Percentiles rank a stretch among this genome's conserved stretches.
These are phyloP conservation scores for Lecanicillium sp. DNA, from an alignment of 2,329 filamentous ascomycete species.

Conservation along the genomic window DNA sequence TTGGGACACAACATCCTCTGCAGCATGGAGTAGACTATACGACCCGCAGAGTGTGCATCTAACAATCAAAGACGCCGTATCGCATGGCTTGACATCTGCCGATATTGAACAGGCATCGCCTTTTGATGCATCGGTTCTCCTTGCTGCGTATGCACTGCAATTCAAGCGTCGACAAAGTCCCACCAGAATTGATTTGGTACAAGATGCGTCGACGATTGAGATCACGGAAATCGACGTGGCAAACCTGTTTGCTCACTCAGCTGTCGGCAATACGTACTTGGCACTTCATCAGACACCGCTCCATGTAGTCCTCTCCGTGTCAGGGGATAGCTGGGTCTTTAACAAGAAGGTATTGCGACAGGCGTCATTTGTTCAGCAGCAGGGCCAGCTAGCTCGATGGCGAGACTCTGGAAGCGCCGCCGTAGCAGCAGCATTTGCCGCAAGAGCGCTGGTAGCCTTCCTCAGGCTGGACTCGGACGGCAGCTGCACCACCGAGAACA, in stretches of 20 bases:
- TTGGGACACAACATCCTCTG: conserved; percentile 40
- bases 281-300: conserved; percentile 53
- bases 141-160: conserved; percentile 29
- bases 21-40: conserved; percentile 36
- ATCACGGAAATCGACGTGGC: conserved; percentile 21
- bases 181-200: conserved; percentile 18
- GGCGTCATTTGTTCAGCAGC: conserved; percentile 37
- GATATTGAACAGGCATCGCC: conserved; percentile 24
- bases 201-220: conserved; percentile 16
- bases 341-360: conserved; percentile 41
- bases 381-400: conserved; percentile 39
- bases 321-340: conserved; percentile 52
- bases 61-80: conserved; percentile 19
- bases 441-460: conserved; percentile 41
- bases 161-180: conserved; percentile 25
- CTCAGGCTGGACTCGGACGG: conserved; percentile 21
- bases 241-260: conserved; percentile 35
- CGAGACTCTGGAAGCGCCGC: conserved; percentile 35
- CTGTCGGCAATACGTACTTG: conserved; percentile 45
- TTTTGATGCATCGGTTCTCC: conserved; percentile 33
- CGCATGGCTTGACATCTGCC: conserved; percentile 27
- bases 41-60: conserved; percentile 16
- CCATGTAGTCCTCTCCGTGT: conserved; percentile 47
- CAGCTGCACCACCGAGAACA: neutral
- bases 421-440: conserved; percentile 41